Evolutionary conservation across 345 rosid genomes (phyloP).

Genomic region (Populus alba): DNA sequence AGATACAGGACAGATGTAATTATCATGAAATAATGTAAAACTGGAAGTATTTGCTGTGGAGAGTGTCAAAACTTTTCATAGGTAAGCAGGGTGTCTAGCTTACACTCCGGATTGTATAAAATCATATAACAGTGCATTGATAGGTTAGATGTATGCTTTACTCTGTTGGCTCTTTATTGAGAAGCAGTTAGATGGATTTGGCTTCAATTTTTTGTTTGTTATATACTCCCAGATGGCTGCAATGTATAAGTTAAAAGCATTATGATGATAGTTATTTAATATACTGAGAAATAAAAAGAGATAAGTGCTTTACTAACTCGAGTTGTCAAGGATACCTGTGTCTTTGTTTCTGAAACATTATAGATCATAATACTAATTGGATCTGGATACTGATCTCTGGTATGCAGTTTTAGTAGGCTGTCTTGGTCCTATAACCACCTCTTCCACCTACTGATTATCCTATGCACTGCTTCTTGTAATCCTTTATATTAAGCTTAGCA

Average conservation of each 20-base stretch:
- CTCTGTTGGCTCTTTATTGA: not conserved
- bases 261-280: not conserved
- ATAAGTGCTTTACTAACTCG: not conserved
- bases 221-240: not conserved
- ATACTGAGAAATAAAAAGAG: not conserved
- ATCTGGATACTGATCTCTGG: not conserved
- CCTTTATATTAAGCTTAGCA: not conserved
- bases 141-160: not conserved
- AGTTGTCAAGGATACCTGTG: not conserved
- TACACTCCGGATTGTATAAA: not conserved
- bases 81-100: not conserved
- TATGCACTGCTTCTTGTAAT: not conserved
- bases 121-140: not conserved
- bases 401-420: not conserved
- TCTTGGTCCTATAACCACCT: not conserved
- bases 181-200: not conserved
- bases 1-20: not conserved
- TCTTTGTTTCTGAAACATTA: not conserved
- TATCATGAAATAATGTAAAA: not conserved
- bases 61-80: not conserved
- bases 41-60: not conserved
- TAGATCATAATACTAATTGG: not conserved
- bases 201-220: not conserved
- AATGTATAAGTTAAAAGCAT: not conserved
- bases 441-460: not conserved